Evolutionary conservation across 306 rosid species (phyloP).

Genomic region (Cucumis cinereus): DNA sequence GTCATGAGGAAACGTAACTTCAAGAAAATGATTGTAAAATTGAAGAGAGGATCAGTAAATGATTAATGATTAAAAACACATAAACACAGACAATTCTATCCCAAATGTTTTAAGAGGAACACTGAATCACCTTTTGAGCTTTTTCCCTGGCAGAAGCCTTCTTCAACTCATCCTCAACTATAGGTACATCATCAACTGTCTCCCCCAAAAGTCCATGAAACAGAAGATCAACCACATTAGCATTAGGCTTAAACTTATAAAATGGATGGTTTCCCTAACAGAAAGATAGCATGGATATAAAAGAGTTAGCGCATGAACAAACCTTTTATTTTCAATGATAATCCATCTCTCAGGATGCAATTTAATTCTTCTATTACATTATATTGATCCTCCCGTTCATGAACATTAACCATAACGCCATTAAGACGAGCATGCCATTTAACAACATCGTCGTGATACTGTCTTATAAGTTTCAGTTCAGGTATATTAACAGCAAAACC

Average conservation of each 20-base stretch:
- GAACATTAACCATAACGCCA: slow-evolving; percentile 32
- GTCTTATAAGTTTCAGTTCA: slow-evolving; percentile 62
- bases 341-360: slow-evolving; percentile 47
- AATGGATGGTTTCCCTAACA: neutral
- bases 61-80: neutral
- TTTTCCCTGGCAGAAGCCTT: slow-evolving; percentile 70
- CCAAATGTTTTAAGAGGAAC: neutral
- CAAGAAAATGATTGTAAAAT: neutral
- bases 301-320: slow-evolving; percentile 1
- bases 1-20: neutral
- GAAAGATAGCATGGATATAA: neutral
- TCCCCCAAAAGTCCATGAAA: slow-evolving; percentile 14
- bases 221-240: slow-evolving; percentile 9
- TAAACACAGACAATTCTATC: neutral
- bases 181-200: slow-evolving; percentile 74
- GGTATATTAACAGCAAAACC: slow-evolving; percentile 45
- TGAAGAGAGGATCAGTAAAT: neutral
- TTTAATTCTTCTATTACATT: slow-evolving; percentile 46
- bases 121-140: slow-evolving; percentile 39
- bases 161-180: slow-evolving; percentile 68
- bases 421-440: slow-evolving; percentile 53
- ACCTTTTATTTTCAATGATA: slow-evolving; percentile 81
- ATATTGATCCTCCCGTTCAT: slow-evolving; percentile 42
- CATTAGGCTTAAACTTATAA: neutral
- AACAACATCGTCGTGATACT: slow-evolving; percentile 47